Percentiles rank a stretch among this genome's conserved stretches.
phyloP scores from a whole-genome alignment of 805 yeast species.

The Teunomyces gatunensis region DNA sequence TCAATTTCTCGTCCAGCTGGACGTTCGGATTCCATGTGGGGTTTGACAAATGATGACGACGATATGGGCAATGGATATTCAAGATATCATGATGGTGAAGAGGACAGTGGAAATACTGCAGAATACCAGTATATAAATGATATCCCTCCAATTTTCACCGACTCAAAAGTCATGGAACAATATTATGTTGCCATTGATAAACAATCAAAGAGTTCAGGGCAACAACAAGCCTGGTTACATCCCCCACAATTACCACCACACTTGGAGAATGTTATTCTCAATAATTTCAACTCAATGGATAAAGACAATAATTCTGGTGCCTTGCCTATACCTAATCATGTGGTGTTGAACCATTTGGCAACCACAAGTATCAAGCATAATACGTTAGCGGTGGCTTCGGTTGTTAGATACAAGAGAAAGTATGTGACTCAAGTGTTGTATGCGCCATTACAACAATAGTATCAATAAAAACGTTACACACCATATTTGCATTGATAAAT shows the following conservation, averaged over 20 bases:
- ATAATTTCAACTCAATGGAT: conserved; percentile 58
- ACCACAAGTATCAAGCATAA: conserved; percentile 93
- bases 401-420: conserved; percentile 82
- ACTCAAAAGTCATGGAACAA: conserved; percentile 84
- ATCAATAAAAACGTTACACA: neutral
- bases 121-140: conserved; percentile 53
- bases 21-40: conserved; percentile 60
- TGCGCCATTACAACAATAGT: conserved; percentile 66
- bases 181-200: conserved; percentile 75
- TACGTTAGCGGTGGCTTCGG: conserved; percentile 89
- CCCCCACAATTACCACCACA: conserved; percentile 98
- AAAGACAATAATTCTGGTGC: conserved; percentile 84
- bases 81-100: conserved; percentile 64
- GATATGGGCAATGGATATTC: conserved; percentile 83
- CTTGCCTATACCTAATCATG: conserved; percentile 91
- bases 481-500: neutral
- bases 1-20: conserved; percentile 29
- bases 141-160: conserved; percentile 81
- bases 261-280: conserved; percentile 87
- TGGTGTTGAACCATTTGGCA: conserved; percentile 90
- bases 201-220: conserved; percentile 56
- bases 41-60: conserved; percentile 64
- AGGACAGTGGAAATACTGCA: conserved; percentile 16
- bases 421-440: conserved; percentile 90
- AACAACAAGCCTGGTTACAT: conserved; percentile 67